Conservation (phyloP, 148 eudicot genomes). For the Rhododendron mucronatum region DNA sequence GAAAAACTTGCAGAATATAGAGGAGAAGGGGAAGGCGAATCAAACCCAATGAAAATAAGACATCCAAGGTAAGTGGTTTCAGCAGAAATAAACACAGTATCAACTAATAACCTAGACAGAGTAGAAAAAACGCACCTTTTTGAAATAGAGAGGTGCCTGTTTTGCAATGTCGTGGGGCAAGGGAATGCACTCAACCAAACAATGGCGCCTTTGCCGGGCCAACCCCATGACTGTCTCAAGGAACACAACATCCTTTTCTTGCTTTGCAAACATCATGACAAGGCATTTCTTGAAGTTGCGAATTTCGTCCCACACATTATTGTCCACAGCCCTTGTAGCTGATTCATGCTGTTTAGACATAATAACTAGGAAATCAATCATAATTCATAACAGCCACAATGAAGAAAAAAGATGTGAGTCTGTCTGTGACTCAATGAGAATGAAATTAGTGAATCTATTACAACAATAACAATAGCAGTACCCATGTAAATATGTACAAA, state of each 20-base stretch:
- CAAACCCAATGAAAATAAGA: background rate
- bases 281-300: constrained; percentile 97
- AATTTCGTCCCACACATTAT: constrained; percentile 92
- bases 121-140: constrained; percentile 46
- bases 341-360: constrained; percentile 69
- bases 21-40: background rate
- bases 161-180: constrained; percentile 62
- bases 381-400: background rate
- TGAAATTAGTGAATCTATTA: background rate
- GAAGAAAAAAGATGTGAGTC: background rate
- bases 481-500: background rate
- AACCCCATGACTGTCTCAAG: constrained; percentile 87
- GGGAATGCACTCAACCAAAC: constrained; percentile 92
- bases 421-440: background rate
- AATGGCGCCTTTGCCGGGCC: constrained; percentile 81
- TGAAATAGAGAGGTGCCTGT: constrained; percentile 83
- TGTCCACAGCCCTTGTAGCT: constrained; percentile 76
- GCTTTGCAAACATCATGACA: constrained; percentile 89
- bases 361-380: background rate
- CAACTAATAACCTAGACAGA: background rate
- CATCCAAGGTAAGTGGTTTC: background rate
- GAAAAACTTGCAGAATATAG: background rate
- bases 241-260: constrained; percentile 82
- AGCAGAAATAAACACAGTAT: background rate
- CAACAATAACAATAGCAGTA: background rate